Evolutionary conservation across 768 basidiomycete species (phyloP), one percentile per base, ranked within the genome.

Genomic region (Astraeus odoratus): DNA sequence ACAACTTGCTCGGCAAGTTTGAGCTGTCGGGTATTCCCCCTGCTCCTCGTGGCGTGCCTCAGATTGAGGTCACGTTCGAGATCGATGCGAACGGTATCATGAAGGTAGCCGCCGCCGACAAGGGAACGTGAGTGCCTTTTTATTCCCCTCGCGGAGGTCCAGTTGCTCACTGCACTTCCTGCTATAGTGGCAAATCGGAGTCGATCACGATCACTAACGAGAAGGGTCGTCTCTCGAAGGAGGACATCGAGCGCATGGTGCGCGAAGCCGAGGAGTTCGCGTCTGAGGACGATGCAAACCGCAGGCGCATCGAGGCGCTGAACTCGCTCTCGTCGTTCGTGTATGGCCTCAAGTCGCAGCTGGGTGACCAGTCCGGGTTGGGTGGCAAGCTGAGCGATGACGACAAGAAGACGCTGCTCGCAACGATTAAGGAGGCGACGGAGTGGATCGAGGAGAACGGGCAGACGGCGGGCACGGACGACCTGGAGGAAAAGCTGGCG

Each of bases 1-100:
- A 96, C 80, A 95, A 96, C 73, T 83, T 86, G 40, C 86, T 98
- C 55, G 94, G 95, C 70, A 93, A 93, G 66, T 97, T 96, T 66
- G 93, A 96, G 68, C 81, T 97, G 30, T 85, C 80, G 36, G 63
- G 88, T 48, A 96, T 98, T 50, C 93, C 95, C 25, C 92, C 95
- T 31, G 87, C 94, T 2, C 94, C 94, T 54, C 90, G 94, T 51
- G 94, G 94, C 63, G 89, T 93, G 42, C 95, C 95, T 59, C 95
- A 97, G 53, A 94, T 98, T 44, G 94, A 97, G 67, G 94, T 97
- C 42, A 83, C 86, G 13, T 97, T 98, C 61, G 92, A 95, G 70
- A 86, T 95, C 58, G 92, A 93, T 54, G 86, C 90, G 59, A 90
- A 92, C 64, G 89, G 88, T 73, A 94, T 95, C 57, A 86, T 96